Evolutionary conservation across 2,329 filamentous ascomycete genomes (phyloP), one percentile per base, ranked within the genome.

Genomic region (Phaeosphaeriaceae sp.): DNA sequence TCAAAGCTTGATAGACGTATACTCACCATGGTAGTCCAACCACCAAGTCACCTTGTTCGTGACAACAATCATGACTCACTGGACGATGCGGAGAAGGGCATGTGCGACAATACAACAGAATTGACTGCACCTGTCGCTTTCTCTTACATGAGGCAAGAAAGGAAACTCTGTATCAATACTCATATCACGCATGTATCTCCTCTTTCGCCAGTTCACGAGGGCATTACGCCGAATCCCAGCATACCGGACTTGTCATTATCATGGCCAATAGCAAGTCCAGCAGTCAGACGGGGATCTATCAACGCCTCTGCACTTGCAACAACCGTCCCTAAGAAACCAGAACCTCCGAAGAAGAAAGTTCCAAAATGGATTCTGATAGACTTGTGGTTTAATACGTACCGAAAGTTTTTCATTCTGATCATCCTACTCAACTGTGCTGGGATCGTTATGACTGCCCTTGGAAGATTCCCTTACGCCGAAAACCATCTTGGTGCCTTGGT

Each of bases 311-410:
- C 46, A 18, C 41, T 62, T 11, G 48, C 64, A 12, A 48, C 54
- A 2, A 48, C 44, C 2, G 42, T 56, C n/a, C 42, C 42, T 26
- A 62, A 63, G 33, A 64, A 65, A 34, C 48, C 56, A 6, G 42
- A 52, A 35, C 57, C 61, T 30, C 32, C 35, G 9, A 64, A 65
- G 39, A 50, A 56, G 15, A 64, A 60, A 15, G 56, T 67, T 32
- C 64, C 62, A 42, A 58, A 64, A 43, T 67, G 67, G 67, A 55
- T 72, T 23, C 39, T 67, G 5, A 60, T 68, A 33, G 54, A 64
- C 9, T 56, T 72, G 21, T 72, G 68, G 68, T 71, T 69, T 60
- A 71, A 72, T 51, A 68, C 64, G 2, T 72, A 72, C 47, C 62
- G 68, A 20, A 70, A 68, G 41, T 68, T 72, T 51, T 72, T 72